Conservation (phyloP, 2,329 filamentous ascomycete species). For the Aspergillus pseudotamarii region DNA sequence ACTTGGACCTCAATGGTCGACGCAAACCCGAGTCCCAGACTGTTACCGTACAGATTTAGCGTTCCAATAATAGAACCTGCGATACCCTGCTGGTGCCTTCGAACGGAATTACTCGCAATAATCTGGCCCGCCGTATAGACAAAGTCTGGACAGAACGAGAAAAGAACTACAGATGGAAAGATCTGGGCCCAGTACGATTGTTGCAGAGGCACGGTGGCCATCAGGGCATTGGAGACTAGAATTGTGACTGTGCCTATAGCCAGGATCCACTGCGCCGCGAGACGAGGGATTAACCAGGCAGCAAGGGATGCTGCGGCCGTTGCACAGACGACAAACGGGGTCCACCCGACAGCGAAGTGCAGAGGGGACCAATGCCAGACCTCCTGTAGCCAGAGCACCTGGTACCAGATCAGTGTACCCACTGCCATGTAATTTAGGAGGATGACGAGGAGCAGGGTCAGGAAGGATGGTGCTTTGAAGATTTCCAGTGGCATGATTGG, state of each 20-base stretch:
- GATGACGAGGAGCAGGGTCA: slow-evolving; percentile 47
- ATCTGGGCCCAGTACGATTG: slow-evolving; percentile 49
- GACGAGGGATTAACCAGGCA: slow-evolving; percentile 51
- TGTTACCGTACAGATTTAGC: slow-evolving; percentile 47
- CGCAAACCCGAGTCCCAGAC: slow-evolving; percentile 49
- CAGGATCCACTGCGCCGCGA: slow-evolving; percentile 54
- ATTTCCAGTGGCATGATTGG: slow-evolving; percentile 53
- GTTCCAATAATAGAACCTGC: slow-evolving; percentile 55
- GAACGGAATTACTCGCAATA: slow-evolving; percentile 57
- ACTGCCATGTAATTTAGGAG: slow-evolving; percentile 53
- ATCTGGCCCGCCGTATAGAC: slow-evolving; percentile 56
- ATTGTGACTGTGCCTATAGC: slow-evolving; percentile 45
- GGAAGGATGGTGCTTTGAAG: slow-evolving; percentile 50
- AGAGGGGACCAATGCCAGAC: slow-evolving; percentile 48
- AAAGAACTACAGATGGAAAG: slow-evolving; percentile 45
- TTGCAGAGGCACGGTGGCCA: slow-evolving; percentile 50
- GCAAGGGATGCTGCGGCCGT: slow-evolving; percentile 42
- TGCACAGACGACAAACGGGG: slow-evolving; percentile 47
- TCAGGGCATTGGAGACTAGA: slow-evolving; percentile 34
- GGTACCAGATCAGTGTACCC: slow-evolving; percentile 55
- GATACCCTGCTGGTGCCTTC: slow-evolving; percentile 53
- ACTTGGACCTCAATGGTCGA: slow-evolving; percentile 42
- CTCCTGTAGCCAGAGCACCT: slow-evolving; percentile 48
- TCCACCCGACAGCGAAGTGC: slow-evolving; percentile 42
- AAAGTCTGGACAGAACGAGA: slow-evolving; percentile 51